Evolutionary conservation across 805 yeast species (phyloP).

Genomic region (Suhomyces sp.): DNA sequence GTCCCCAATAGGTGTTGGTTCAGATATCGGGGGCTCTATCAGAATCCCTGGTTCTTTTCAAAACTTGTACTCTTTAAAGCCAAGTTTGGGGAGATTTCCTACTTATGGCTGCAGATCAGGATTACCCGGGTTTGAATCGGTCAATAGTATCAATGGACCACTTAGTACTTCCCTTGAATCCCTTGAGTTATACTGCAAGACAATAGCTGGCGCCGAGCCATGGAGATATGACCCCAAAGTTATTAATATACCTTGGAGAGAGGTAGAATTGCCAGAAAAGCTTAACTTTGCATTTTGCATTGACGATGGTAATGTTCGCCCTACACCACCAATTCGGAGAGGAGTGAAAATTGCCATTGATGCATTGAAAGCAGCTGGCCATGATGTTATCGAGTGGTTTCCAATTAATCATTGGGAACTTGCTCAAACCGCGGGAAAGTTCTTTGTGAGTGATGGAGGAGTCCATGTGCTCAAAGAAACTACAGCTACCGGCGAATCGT

Average conservation of each 20-base stretch:
- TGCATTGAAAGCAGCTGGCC: constrained; percentile 44
- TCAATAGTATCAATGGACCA: constrained; percentile 50
- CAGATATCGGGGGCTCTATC: constrained; percentile 54
- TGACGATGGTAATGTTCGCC: constrained; percentile 46
- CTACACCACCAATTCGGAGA: constrained; percentile 56
- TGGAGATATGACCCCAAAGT: constrained; percentile 51
- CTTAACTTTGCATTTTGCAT: constrained; percentile 44
- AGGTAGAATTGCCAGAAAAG: constrained; percentile 30
- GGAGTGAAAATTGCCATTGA: constrained; percentile 37
- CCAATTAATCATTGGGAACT: constrained; percentile 39
- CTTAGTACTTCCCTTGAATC: constrained; percentile 38
- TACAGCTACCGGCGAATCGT: constrained; percentile 44
- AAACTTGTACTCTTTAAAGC: constrained; percentile 43
- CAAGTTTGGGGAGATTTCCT: constrained; percentile 47
- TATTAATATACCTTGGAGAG: constrained; percentile 53
- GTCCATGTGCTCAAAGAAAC: constrained; percentile 32
- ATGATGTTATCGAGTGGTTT: constrained; percentile 50
- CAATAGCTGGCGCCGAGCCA: constrained; percentile 39
- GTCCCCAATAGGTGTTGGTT: constrained; percentile 53
- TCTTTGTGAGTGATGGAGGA: constrained; percentile 50
- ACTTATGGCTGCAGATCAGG: constrained; percentile 32
- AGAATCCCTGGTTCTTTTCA: constrained; percentile 48
- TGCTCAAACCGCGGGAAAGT: constrained; percentile 26
- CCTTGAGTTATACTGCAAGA: constrained; percentile 38
- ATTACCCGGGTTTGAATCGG: constrained; percentile 34